Evolutionary conservation across 208 protist genomes (phyloP).

Genomic region (Trypanosoma lewisi): DNA sequence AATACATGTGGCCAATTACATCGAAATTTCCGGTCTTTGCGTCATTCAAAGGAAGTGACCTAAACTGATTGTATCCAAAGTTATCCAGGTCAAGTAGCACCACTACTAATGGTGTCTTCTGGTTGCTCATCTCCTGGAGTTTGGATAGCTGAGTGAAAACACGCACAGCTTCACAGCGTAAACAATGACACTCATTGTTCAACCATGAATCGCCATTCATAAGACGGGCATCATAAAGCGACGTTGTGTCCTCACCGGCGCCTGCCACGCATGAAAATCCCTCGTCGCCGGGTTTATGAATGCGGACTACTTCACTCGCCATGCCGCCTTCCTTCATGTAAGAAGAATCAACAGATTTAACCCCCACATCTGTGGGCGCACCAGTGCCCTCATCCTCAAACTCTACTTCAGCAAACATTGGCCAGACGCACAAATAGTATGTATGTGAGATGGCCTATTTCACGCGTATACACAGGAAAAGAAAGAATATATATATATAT

Average conservation of each 20-base stretch:
- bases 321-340: background rate
- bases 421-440: background rate
- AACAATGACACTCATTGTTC: slow-evolving; percentile 63
- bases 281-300: slow-evolving; percentile 66
- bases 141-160: slow-evolving; percentile 32
- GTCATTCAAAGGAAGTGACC: slow-evolving; percentile 38
- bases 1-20: slow-evolving; percentile 48
- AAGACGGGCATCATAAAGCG: slow-evolving; percentile 39
- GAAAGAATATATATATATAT: background rate
- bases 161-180: slow-evolving; percentile 66
- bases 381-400: slow-evolving; percentile 35
- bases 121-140: background rate
- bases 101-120: slow-evolving; percentile 29
- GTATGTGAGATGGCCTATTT: too few relatives aligned
- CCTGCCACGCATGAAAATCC: slow-evolving; percentile 68
- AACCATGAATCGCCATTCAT: slow-evolving; percentile 83
- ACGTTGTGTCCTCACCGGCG: slow-evolving; percentile 35
- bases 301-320: slow-evolving; percentile 19
- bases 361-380: background rate
- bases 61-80: slow-evolving; percentile 89
- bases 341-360: background rate
- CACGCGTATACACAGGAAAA: background rate
- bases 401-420: slow-evolving; percentile 50
- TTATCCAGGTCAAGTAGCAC: slow-evolving; percentile 88
- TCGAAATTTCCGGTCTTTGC: slow-evolving; percentile 14